Conservation (phyloP, 2,329 filamentous ascomycete species). For the Ophiostoma ips region DNA sequence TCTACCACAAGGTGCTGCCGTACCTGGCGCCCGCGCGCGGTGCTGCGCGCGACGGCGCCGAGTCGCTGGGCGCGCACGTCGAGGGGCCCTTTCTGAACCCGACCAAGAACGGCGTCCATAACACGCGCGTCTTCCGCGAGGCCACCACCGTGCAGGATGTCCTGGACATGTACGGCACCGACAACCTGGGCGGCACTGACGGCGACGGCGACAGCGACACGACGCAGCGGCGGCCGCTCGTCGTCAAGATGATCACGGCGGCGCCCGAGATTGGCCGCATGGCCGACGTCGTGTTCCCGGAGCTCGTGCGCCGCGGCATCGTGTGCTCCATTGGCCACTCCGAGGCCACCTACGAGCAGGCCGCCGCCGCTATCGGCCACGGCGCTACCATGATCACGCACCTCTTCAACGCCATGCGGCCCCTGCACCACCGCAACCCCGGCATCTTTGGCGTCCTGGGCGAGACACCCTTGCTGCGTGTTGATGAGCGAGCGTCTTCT, state of each 20-base stretch:
- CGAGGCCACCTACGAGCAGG: conserved; percentile 75
- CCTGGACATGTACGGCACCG: conserved; percentile 55
- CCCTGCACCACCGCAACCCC: conserved; percentile 80
- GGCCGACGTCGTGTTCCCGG: conserved; percentile 47
- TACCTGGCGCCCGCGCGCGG: conserved; percentile 60
- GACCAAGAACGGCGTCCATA: conserved; percentile 78
- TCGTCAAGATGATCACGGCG: conserved; percentile 69
- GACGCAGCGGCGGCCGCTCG: conserved; percentile 24
- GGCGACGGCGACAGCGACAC: too few relatives aligned
- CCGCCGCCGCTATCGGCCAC: conserved; percentile 52
- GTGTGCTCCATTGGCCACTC: conserved; percentile 75
- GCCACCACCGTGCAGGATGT: conserved; percentile 52
- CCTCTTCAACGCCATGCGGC: conserved; percentile 87
- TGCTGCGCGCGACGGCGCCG: conserved; percentile 49
- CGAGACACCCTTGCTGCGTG: conserved; percentile 22
- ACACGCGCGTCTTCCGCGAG: conserved; percentile 53
- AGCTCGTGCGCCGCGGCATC: conserved; percentile 51
- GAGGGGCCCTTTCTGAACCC: conserved; percentile 81
- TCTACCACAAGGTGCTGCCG: conserved; percentile 70
- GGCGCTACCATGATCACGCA: conserved; percentile 87
- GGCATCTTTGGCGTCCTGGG: conserved; percentile 81
- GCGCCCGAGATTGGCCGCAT: conserved; percentile 70
- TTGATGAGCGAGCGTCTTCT: background rate
- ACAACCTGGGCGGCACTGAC: conserved; percentile 39
- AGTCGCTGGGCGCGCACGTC: conserved; percentile 79